A percentile compares a stretch with the other conserved stretches of the same genome.
phyloP scores from a whole-genome alignment of 2,329 filamentous ascomycete species.

The Neobulgaria alba region DNA sequence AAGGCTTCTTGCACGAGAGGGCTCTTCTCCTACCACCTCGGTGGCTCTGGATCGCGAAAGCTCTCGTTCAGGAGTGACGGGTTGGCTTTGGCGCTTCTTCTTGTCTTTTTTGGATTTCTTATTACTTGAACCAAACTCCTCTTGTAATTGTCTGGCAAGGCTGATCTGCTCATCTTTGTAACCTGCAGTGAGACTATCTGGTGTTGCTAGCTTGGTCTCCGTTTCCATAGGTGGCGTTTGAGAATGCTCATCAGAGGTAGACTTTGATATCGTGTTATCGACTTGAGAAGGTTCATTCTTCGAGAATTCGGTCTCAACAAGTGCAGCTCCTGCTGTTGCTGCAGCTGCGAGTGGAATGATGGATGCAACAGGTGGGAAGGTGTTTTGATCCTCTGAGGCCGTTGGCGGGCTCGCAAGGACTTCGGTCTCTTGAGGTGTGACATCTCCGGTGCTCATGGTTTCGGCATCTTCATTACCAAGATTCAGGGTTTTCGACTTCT shows the following conservation, averaged over 20 bases:
- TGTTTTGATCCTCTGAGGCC: no score
- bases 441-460: neutral
- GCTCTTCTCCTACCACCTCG: constrained; percentile 12
- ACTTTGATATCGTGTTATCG: constrained; percentile 1
- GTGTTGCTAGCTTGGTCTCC: constrained; percentile 2
- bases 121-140: constrained; percentile 19
- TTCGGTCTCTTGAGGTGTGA: neutral
- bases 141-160: constrained; percentile 22
- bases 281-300: constrained; percentile 11
- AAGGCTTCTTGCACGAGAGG: constrained; percentile 21
- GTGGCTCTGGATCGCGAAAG: constrained; percentile 16
- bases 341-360: neutral
- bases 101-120: constrained; percentile 34
- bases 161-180: constrained; percentile 23
- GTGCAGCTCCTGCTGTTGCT: neutral
- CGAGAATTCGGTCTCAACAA: constrained; percentile 1
- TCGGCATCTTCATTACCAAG: constrained; percentile 5
- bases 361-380: neutral
- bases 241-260: constrained; percentile 1
- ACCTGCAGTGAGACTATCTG: constrained; percentile 18
- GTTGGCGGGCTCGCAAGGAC: no score
- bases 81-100: constrained; percentile 28
- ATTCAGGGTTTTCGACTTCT: constrained; percentile 1
- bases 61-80: constrained; percentile 17
- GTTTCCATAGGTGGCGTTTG: neutral